Evolutionary conservation across 2,329 filamentous ascomycete species (phyloP).

Genomic region (Arthrobotrys entomopaga): DNA sequence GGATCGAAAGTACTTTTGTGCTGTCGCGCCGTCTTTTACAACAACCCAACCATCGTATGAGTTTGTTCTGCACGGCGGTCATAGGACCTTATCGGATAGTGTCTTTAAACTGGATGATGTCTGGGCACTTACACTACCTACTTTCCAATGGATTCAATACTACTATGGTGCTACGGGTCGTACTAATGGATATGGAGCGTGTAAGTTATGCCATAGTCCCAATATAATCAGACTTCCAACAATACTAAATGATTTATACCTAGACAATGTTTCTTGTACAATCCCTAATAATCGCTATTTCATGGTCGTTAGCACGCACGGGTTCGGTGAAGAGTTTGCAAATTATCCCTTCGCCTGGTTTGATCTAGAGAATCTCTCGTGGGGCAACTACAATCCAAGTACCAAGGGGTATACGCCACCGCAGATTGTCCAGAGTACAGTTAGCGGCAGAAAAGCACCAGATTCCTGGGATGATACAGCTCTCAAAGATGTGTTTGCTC

Average conservation of each 20-base stretch:
- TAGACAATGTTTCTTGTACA: constrained; percentile 41
- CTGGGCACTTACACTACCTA: constrained; percentile 42
- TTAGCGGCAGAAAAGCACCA: constrained; percentile 23
- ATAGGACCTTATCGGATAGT: constrained; percentile 24
- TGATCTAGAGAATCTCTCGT: constrained; percentile 8
- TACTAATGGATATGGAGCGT: constrained; percentile 19
- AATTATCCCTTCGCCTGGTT: constrained; percentile 33
- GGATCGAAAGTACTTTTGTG: constrained; percentile 46
- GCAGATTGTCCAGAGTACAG: constrained; percentile 30
- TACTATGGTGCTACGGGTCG: constrained; percentile 28
- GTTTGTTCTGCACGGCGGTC: constrained; percentile 37
- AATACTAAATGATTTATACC: neutral
- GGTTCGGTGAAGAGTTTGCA: constrained; percentile 24
- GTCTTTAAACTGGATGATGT: constrained; percentile 30
- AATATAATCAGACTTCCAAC: neutral
- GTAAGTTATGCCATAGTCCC: constrained; percentile 13
- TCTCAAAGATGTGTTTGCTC: constrained; percentile 28
- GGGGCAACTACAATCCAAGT: constrained; percentile 21
- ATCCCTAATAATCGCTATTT: constrained; percentile 33
- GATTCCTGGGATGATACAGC: constrained; percentile 30
- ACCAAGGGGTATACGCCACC: constrained; percentile 27
- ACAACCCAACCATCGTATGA: constrained; percentile 25
- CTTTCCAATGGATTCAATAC: constrained; percentile 47
- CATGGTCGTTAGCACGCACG: constrained; percentile 43
- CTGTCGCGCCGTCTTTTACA: constrained; percentile 26